Evolutionary conservation across 257 asterid species (phyloP).

Genomic region (Fraxinus americana): DNA sequence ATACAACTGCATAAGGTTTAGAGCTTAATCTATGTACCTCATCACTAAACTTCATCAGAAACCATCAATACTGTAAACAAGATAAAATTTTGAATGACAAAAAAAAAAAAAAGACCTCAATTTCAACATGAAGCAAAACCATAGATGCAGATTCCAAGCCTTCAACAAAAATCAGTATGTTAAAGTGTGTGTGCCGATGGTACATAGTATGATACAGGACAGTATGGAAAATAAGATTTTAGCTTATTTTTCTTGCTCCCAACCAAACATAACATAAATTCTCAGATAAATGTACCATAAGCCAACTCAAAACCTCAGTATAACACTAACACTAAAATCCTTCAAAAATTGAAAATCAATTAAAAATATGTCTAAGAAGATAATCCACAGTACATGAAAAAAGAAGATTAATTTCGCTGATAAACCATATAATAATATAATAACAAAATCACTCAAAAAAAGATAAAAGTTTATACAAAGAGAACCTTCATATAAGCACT

Average conservation of each 20-base stretch:
- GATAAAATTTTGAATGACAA: neutral
- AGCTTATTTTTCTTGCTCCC: neutral
- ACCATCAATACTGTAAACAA: neutral
- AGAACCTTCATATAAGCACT: slow-evolving; percentile 87
- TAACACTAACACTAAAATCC: neutral
- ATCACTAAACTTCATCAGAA: neutral
- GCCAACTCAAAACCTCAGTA: slow-evolving; percentile 1
- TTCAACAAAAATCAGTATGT: neutral
- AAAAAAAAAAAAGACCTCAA: neutral
- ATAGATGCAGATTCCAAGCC: neutral
- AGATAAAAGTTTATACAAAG: neutral
- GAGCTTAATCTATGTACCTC: neutral
- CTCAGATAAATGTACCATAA: neutral
- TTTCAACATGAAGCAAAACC: neutral
- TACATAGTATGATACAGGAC: neutral
- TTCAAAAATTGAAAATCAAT: neutral
- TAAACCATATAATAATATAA: neutral
- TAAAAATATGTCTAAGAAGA: neutral
- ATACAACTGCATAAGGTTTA: neutral
- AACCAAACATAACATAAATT: neutral
- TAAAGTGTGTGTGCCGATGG: neutral
- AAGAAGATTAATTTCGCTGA: neutral
- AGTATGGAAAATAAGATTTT: neutral
- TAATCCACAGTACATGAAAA: neutral
- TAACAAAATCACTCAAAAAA: neutral